Conservation (phyloP, 2,329 filamentous ascomycete species). For the Talaromyces rugulosus region DNA sequence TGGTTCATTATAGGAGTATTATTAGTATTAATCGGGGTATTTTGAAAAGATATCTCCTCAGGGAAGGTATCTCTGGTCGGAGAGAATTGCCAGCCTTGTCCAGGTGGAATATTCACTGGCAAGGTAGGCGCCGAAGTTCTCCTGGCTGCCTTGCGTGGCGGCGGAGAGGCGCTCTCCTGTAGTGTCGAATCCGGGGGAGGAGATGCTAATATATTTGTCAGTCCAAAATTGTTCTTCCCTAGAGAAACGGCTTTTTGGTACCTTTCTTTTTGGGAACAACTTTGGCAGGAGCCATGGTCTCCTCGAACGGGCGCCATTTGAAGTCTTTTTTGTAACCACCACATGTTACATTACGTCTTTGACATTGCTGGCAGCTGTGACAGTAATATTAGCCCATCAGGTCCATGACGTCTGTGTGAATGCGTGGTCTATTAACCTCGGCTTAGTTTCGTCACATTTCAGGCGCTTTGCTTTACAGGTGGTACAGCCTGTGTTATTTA, state of each 20-base stretch:
- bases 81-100: not conserved
- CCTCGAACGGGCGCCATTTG: constrained; percentile 69
- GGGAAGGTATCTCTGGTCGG: constrained; percentile 7
- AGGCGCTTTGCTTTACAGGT: constrained; percentile 70
- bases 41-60: constrained; percentile 3
- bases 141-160: constrained; percentile 10
- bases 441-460: constrained; percentile 71
- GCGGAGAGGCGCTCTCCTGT: not conserved
- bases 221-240: not conserved
- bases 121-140: constrained; percentile 4
- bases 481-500: constrained; percentile 55
- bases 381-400: not conserved
- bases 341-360: constrained; percentile 60
- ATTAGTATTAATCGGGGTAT: constrained; percentile 1
- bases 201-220: constrained; percentile 4
- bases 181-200: constrained; percentile 4
- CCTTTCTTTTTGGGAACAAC: constrained; percentile 43
- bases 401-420: not conserved
- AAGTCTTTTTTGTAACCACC: constrained; percentile 72
- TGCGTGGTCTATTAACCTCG: constrained; percentile 23
- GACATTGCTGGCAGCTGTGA: constrained; percentile 59
- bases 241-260: constrained; percentile 26
- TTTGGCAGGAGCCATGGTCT: constrained; percentile 49
- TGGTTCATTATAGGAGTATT: not conserved
- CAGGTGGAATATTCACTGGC: not conserved